Evolutionary conservation across 177 flowering plant genomes (phyloP).

Genomic region (Vitis hybrid): DNA sequence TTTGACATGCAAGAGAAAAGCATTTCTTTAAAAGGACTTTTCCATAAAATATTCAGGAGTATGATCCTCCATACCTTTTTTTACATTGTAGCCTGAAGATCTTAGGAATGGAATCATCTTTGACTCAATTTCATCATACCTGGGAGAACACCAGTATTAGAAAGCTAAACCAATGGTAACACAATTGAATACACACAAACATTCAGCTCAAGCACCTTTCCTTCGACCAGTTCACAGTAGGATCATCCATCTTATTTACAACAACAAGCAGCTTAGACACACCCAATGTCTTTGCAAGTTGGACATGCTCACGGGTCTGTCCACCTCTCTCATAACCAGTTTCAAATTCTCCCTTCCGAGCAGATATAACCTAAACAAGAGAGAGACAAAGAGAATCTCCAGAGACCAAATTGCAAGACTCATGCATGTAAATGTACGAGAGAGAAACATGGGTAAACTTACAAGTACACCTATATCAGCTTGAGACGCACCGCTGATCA

Average conservation of each 20-base stretch:
- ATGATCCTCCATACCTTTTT: slow-evolving; percentile 64
- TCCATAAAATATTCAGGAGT: background rate
- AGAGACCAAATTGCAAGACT: slow-evolving; percentile 3
- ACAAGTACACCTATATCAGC: slow-evolving; percentile 98
- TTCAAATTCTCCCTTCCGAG: slow-evolving; percentile 99
- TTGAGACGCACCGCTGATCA: slow-evolving; percentile 99
- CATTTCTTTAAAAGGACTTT: background rate
- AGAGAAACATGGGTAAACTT: slow-evolving; percentile 13
- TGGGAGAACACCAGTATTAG: slow-evolving; percentile 18
- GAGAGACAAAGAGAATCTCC: background rate
- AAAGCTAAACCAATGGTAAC: background rate
- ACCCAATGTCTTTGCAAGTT: slow-evolving; percentile 97
- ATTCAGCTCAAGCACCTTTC: slow-evolving; percentile 52
- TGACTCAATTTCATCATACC: slow-evolving; percentile 90
- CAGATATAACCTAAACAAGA: slow-evolving; percentile 75
- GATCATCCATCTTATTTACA: slow-evolving; percentile 98
- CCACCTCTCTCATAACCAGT: slow-evolving; percentile 99
- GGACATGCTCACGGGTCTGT: slow-evolving; percentile 99
- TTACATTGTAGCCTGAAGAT: slow-evolving; percentile 90
- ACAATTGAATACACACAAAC: background rate
- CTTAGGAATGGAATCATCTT: slow-evolving; percentile 85
- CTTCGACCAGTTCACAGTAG: slow-evolving; percentile 93
- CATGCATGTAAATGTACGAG: background rate
- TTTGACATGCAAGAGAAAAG: background rate
- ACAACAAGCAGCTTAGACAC: slow-evolving; percentile 90